phyloP scores from a whole-genome alignment of 2,329 filamentous ascomycete genomes.

The Fusarium heterosporum region DNA sequence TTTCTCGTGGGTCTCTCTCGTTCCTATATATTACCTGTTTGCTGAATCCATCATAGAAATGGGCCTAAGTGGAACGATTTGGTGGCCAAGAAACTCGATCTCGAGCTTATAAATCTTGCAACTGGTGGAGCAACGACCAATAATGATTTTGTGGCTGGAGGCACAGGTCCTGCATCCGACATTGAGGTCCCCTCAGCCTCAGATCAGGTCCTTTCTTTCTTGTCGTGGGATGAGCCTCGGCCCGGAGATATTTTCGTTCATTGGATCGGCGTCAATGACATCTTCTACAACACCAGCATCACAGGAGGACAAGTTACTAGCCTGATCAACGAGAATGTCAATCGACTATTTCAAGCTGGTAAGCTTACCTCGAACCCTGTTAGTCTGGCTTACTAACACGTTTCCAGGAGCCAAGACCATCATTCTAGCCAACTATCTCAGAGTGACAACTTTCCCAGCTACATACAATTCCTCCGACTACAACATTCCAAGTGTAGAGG shows the following conservation, averaged over 20 bases:
- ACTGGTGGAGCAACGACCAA: slow-evolving; percentile 27
- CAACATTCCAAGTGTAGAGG: slow-evolving; percentile 8
- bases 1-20: neutral
- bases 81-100: slow-evolving; percentile 1
- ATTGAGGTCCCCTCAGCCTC: slow-evolving; percentile 26
- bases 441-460: slow-evolving; percentile 18
- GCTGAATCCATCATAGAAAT: neutral
- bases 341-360: slow-evolving; percentile 23
- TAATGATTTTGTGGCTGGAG: slow-evolving; percentile 29
- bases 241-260: slow-evolving; percentile 21
- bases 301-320: slow-evolving; percentile 23
- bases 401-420: slow-evolving; percentile 11
- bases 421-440: slow-evolving; percentile 25
- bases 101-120: slow-evolving; percentile 32
- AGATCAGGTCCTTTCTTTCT: slow-evolving; percentile 23
- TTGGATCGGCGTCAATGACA: slow-evolving; percentile 36
- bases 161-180: slow-evolving; percentile 19
- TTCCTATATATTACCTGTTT: rapidly evolving
- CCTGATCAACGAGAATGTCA: slow-evolving; percentile 12
- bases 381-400: neutral
- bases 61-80: slow-evolving; percentile 31
- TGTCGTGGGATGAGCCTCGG: slow-evolving; percentile 10
- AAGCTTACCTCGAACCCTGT: neutral
- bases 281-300: slow-evolving; percentile 32
- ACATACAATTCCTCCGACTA: slow-evolving; percentile 24